These are phyloP conservation scores for Cladobotryum mycophilum DNA, from an alignment of 2,329 filamentous ascomycete species.

Conservation along the genomic window DNA sequence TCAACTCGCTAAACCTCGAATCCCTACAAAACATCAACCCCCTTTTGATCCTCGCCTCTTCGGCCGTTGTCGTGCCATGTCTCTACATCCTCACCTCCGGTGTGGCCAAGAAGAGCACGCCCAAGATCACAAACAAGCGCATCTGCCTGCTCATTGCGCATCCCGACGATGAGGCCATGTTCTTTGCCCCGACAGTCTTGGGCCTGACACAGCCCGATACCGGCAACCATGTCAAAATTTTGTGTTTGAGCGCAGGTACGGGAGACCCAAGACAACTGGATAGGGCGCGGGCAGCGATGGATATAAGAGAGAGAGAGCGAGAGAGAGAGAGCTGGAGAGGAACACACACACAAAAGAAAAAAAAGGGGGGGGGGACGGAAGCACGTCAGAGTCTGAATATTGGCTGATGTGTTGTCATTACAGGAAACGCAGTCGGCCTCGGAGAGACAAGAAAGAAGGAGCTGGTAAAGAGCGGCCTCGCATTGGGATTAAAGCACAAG, in stretches of 20 bases:
- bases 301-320: background rate
- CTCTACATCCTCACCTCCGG: constrained; percentile 48
- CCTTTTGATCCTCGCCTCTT: constrained; percentile 19
- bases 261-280: background rate
- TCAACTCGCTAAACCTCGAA: background rate
- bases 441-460: constrained; percentile 79
- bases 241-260: constrained; percentile 80
- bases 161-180: constrained; percentile 99
- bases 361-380: background rate
- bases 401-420: constrained; percentile 16
- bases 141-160: constrained; percentile 93
- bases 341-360: too few species aligned
- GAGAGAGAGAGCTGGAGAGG: too few species aligned
- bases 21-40: constrained; percentile 1
- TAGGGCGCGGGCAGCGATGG: background rate
- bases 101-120: constrained; percentile 48
- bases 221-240: constrained; percentile 87
- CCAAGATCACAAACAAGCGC: constrained; percentile 70
- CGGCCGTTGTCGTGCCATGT: constrained; percentile 37
- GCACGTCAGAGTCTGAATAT: background rate
- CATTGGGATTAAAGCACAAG: constrained; percentile 65
- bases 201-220: constrained; percentile 73
- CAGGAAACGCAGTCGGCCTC: constrained; percentile 79
- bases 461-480: constrained; percentile 70
- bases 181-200: constrained; percentile 85